These are phyloP conservation scores for Sporothrix phasma DNA, from an alignment of 2,329 filamentous ascomycete genomes.

Conservation along the genomic window DNA sequence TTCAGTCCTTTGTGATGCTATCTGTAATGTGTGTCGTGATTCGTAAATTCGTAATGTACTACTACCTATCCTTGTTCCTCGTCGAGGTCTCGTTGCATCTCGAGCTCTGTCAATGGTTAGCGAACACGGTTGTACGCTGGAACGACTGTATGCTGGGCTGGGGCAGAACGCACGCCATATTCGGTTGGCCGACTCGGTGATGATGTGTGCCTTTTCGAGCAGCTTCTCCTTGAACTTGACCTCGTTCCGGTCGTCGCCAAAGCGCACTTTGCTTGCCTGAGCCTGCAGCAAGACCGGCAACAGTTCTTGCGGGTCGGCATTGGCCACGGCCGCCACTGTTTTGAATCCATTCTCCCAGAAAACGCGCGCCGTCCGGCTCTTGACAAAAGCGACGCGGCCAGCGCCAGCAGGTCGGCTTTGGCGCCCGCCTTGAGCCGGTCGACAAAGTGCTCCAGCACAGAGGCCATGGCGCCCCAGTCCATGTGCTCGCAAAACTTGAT, in stretches of 20 bases:
- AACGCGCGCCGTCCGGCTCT: slow-evolving; percentile 62
- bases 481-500: slow-evolving; percentile 71
- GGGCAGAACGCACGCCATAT: slow-evolving; percentile 49
- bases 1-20: background rate
- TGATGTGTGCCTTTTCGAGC: slow-evolving; percentile 51
- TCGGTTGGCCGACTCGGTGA: slow-evolving; percentile 57
- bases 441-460: slow-evolving; percentile 64
- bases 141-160: slow-evolving; percentile 14
- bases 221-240: slow-evolving; percentile 9
- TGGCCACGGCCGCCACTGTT: slow-evolving; percentile 56
- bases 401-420: slow-evolving; percentile 56
- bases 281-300: slow-evolving; percentile 60
- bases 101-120: slow-evolving; percentile 17
- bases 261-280: slow-evolving; percentile 54
- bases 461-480: slow-evolving; percentile 64
- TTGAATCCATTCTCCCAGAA: slow-evolving; percentile 71
- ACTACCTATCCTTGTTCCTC: slow-evolving; percentile 5
- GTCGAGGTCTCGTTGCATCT: slow-evolving; percentile 20
- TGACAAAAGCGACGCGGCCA: slow-evolving; percentile 67
- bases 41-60: background rate
- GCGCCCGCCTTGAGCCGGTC: slow-evolving; percentile 65
- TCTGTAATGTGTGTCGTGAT: background rate
- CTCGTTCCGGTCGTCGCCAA: slow-evolving; percentile 21
- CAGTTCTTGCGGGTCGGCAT: slow-evolving; percentile 57
- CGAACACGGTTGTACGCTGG: background rate